These are phyloP conservation scores for Pyricularia pennisetigena DNA, from an alignment of 2,329 filamentous ascomycete genomes.

Conservation along the genomic window DNA sequence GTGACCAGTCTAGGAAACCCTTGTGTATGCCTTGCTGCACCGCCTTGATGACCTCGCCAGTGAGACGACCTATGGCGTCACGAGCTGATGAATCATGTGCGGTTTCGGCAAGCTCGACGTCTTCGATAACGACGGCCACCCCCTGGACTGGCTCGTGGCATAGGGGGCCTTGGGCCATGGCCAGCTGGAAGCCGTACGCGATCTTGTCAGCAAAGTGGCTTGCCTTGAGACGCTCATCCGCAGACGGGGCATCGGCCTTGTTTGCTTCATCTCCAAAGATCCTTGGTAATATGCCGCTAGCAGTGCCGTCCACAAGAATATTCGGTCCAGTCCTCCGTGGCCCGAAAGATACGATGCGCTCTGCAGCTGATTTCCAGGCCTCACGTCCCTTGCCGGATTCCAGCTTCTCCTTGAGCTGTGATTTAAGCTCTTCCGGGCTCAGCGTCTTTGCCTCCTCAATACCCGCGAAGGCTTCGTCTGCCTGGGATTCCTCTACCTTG, in stretches of 20 bases:
- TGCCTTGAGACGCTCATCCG: slow-evolving; percentile 42
- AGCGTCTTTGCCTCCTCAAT: slow-evolving; percentile 43
- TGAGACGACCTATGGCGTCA: slow-evolving; percentile 68
- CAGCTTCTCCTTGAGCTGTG: slow-evolving; percentile 58
- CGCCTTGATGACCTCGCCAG: slow-evolving; percentile 86
- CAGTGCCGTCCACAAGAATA: slow-evolving; percentile 75
- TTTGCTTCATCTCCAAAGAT: slow-evolving; percentile 40
- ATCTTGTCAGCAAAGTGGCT: slow-evolving; percentile 83
- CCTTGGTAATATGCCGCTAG: slow-evolving; percentile 59
- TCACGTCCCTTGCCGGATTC: slow-evolving; percentile 65
- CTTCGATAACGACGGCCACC: slow-evolving; percentile 82
- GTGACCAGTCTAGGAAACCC: slow-evolving; percentile 92
- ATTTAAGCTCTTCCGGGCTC: slow-evolving; percentile 66
- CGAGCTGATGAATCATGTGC: slow-evolving; percentile 42
- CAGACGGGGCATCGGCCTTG: slow-evolving; percentile 23
- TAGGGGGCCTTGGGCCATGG: slow-evolving; percentile 77
- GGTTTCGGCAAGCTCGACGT: slow-evolving; percentile 51
- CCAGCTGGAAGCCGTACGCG: slow-evolving; percentile 86
- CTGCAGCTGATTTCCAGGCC: slow-evolving; percentile 64
- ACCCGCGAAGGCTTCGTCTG: slow-evolving; percentile 22
- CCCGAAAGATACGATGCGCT: slow-evolving; percentile 84
- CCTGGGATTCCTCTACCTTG: slow-evolving; percentile 10
- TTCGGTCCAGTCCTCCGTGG: slow-evolving; percentile 81
- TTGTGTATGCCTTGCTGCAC: slow-evolving; percentile 74
- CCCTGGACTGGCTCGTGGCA: slow-evolving; percentile 92